Conservation (phyloP, 192 early-diverging fungal species). For the Umbelopsis vinacea region DNA sequence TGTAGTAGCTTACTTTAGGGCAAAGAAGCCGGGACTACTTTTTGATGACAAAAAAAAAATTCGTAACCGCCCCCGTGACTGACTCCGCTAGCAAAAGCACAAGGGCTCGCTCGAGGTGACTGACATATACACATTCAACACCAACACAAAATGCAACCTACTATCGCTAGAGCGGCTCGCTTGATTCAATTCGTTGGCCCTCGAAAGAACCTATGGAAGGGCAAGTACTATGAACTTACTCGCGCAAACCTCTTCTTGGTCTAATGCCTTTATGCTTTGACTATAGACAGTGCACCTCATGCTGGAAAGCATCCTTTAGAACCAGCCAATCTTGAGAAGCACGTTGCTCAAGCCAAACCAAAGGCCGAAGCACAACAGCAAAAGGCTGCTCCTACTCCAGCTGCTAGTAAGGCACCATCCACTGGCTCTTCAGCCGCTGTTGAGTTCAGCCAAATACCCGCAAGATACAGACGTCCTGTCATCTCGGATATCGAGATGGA, state of each 20-base stretch:
- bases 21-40: too few species aligned
- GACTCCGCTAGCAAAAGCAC: not conserved
- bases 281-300: slow-evolving; percentile 35
- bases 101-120: not conserved
- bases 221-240: slow-evolving; percentile 21
- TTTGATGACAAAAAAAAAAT: too few species aligned
- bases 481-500: slow-evolving; percentile 56
- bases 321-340: slow-evolving; percentile 42
- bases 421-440: slow-evolving; percentile 30
- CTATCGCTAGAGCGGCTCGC: slow-evolving; percentile 30
- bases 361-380: not conserved
- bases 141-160: slow-evolving; percentile 32
- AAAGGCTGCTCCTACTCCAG: not conserved
- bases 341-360: slow-evolving; percentile 29
- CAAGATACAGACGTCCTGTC: slow-evolving; percentile 42
- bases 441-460: slow-evolving; percentile 46
- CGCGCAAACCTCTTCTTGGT: not conserved
- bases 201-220: slow-evolving; percentile 42
- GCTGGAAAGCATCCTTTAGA: slow-evolving; percentile 41
- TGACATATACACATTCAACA: not conserved
- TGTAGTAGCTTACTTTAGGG: too few species aligned
- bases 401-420: slow-evolving; percentile 19
- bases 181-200: slow-evolving; percentile 46
- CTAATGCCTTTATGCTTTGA: not conserved
- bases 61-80: not conserved